Conservation (phyloP, 108 stramenopile species). For the Nitzschia inconspicua region DNA sequence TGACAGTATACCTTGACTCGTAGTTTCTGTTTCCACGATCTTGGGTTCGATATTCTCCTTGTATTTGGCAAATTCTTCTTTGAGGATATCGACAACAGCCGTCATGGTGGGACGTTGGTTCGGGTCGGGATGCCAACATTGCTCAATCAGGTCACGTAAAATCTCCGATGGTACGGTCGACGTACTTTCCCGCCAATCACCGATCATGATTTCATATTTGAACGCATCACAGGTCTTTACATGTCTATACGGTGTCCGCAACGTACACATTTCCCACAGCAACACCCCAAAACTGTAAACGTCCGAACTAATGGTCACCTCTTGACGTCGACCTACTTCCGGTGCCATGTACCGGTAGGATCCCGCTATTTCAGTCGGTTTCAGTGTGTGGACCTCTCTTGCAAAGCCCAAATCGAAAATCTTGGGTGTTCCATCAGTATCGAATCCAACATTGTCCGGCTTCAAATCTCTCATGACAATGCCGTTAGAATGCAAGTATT, state of each 20-base stretch:
- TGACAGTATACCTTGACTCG: too few relatives aligned
- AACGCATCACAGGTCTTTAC: conserved; percentile 35
- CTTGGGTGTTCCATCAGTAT: conserved; percentile 30
- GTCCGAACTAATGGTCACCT: conserved; percentile 43
- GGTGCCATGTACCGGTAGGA: conserved; percentile 69
- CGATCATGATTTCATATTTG: conserved; percentile 26
- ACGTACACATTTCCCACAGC: conserved; percentile 45
- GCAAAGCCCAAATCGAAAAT: conserved; percentile 66
- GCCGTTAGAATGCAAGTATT: conserved; percentile 45
- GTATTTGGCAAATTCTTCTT: conserved; percentile 17
- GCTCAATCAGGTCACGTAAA: conserved; percentile 32
- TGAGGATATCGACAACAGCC: conserved; percentile 29
- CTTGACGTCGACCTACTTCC: conserved; percentile 42
- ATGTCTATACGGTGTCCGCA: conserved; percentile 41
- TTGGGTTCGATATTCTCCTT: too few relatives aligned
- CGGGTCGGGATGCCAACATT: conserved; percentile 38
- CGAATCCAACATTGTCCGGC: conserved; percentile 63
- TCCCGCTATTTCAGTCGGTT: conserved; percentile 41
- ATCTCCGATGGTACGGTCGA: conserved; percentile 24
- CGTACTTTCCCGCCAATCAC: conserved; percentile 32
- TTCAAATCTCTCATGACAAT: conserved; percentile 59
- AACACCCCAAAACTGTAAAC: conserved; percentile 56
- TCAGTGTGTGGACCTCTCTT: conserved; percentile 25
- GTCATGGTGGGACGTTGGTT: conserved; percentile 39
- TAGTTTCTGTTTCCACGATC: too few relatives aligned